phyloP scores from a whole-genome alignment of 495 filamentous ascomycete genomes.

The Corynascus novoguineensis region DNA sequence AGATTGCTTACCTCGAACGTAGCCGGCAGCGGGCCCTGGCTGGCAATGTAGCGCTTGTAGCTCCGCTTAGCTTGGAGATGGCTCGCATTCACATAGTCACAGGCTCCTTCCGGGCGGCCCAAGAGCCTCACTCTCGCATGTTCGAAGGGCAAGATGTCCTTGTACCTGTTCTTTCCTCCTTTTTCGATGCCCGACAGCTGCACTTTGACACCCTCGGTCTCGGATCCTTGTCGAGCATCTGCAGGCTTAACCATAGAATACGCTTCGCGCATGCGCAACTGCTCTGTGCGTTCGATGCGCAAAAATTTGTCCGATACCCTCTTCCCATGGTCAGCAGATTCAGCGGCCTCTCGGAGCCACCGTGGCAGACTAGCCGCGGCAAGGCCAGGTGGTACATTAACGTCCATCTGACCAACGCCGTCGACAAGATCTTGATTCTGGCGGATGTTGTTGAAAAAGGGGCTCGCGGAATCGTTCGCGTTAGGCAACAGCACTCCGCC shows the following conservation, averaged over 20 bases:
- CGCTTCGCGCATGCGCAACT: conserved; percentile 86
- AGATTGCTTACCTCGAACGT: conserved; percentile 71
- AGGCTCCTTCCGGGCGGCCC: conserved; percentile 60
- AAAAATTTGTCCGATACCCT: conserved; percentile 78
- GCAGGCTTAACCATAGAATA: conserved; percentile 55
- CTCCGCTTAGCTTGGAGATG: conserved; percentile 71
- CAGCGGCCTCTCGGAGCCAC: conserved; percentile 70
- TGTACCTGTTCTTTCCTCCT: conserved; percentile 91
- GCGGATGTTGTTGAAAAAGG: conserved; percentile 93
- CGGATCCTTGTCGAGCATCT: background rate
- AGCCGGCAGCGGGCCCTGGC: conserved; percentile 86
- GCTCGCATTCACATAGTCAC: conserved; percentile 96
- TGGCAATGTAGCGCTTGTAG: conserved; percentile 89
- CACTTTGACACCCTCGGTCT: conserved; percentile 21
- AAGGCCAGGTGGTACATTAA: conserved; percentile 61
- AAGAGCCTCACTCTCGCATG: conserved; percentile 81
- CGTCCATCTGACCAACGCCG: conserved; percentile 83
- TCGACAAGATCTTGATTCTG: conserved; percentile 95
- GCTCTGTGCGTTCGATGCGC: conserved; percentile 74
- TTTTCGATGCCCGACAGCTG: conserved; percentile 88
- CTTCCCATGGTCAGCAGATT: conserved; percentile 65
- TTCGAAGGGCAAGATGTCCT: conserved; percentile 96
- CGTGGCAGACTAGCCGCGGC: conserved; percentile 55
- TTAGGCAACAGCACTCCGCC: conserved; percentile 82
- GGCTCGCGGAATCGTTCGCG: conserved; percentile 62